Evolutionary conservation across 148 eudicot species (phyloP).

Genomic region (Fagopyrum esculentum): DNA sequence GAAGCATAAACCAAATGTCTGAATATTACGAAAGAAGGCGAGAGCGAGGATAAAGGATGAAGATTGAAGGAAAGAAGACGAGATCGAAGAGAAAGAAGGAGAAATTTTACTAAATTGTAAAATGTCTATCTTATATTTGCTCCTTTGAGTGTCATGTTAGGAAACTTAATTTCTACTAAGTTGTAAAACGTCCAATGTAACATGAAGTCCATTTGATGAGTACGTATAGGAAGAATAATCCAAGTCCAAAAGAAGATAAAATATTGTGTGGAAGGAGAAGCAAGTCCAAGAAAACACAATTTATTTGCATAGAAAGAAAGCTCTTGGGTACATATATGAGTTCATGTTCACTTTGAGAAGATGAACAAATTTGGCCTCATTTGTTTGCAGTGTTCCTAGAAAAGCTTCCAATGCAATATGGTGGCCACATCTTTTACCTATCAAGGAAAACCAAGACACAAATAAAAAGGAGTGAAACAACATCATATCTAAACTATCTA

Average conservation of each 20-base stretch:
- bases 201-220: no score
- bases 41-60: no score
- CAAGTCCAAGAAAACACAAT: not conserved
- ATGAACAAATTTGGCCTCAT: conserved; percentile 7
- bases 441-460: not conserved
- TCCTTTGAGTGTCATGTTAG: no score
- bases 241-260: not conserved
- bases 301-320: not conserved
- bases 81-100: no score
- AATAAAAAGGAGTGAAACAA: not conserved
- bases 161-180: no score
- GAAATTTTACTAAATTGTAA: no score
- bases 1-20: no score
- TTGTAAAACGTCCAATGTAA: no score
- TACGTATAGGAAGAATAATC: no score
- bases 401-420: conserved; percentile 13
- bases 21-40: no score
- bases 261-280: not conserved
- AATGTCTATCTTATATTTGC: no score
- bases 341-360: not conserved
- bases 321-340: not conserved
- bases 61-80: no score
- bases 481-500: not conserved
- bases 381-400: conserved; percentile 5
- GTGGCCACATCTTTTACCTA: conserved; percentile 14